Conservation (phyloP, 345 rosid species). For the Punica granatum region DNA sequence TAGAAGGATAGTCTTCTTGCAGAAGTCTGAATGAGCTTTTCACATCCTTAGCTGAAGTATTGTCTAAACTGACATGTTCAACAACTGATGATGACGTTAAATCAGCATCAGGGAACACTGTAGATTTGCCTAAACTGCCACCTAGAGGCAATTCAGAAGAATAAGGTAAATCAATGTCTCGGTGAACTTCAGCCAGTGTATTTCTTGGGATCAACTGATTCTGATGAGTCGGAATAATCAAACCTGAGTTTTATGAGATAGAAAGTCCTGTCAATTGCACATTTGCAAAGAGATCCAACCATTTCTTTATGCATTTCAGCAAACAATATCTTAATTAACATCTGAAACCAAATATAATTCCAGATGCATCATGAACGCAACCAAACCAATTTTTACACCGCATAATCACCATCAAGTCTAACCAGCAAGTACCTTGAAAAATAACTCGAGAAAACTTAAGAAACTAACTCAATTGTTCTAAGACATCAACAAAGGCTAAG, state of each 20-base stretch:
- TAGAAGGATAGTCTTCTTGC: conserved; percentile 40
- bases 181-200: conserved; percentile 2
- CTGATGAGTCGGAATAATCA: conserved; percentile 3
- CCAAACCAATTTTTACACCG: not conserved
- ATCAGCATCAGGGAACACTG: not conserved
- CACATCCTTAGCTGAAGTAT: conserved; percentile 10
- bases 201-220: not conserved
- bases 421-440: not conserved
- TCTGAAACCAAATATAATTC: not conserved
- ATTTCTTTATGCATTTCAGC: not conserved
- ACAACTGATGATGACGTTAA: conserved; percentile 8
- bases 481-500: not conserved
- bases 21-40: conserved; percentile 42
- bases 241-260: not conserved
- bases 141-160: conserved; percentile 11
- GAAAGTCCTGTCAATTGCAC: not conserved
- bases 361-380: not conserved
- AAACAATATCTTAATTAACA: not conserved
- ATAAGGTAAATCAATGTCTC: conserved; percentile 13
- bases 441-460: not conserved
- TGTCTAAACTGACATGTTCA: conserved; percentile 12
- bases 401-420: not conserved
- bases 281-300: not conserved
- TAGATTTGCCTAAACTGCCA: conserved; percentile 14
- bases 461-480: not conserved